Base-by-base conservation (phyloP, 805 yeast species). In the Wickerhamomyces canadensis region DNA sequence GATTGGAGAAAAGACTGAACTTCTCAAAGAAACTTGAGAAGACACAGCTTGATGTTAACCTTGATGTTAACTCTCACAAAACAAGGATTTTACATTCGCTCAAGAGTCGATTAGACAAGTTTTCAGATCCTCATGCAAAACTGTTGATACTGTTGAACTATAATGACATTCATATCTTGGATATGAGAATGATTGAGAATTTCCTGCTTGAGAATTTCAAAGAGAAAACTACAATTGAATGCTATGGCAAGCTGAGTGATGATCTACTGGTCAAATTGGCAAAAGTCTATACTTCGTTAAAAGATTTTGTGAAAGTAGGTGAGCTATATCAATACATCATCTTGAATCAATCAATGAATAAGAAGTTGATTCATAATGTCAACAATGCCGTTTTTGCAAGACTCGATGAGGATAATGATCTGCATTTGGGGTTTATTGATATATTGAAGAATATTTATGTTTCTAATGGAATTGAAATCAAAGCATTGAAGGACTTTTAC, bases 101-200 rank as follows among this genome's bases (percentile, higher is more conserved):
- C 11, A 19, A 26, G 7, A 4, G 4, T 1, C 26, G 27, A 9
- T 22, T 47, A 14, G 15, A 31, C 4, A 32, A 29, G 7, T 30
- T 41, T 2, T 44, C 48, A 18, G 55, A 51, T 31, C 28, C 41
- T 1, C 56, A 51, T 36, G 36, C 42, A 13, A 43, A 41, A n/a
- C 31, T 51, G 4, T 35, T 36, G 6, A 30, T 34, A 3, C 13
- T 51, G 15, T 28, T 51, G 14, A 21, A 27, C 11, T 42, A 39
- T 27, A 31, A 37, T 11, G 36, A 43, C 4, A 43, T 43, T 1
- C 27, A 44, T 6, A 41, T 41, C 8, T 19, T 51, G 6, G 38
- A 36, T 23, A 27, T 31, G 10, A 29, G n/a, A 12, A 35, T 36
- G 6, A 26, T 49, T 11, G 47, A 41, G 19, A 13, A 6, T 11